Conservation (phyloP, 1,284 basidiomycete species). For the Peniophora sp. region DNA sequence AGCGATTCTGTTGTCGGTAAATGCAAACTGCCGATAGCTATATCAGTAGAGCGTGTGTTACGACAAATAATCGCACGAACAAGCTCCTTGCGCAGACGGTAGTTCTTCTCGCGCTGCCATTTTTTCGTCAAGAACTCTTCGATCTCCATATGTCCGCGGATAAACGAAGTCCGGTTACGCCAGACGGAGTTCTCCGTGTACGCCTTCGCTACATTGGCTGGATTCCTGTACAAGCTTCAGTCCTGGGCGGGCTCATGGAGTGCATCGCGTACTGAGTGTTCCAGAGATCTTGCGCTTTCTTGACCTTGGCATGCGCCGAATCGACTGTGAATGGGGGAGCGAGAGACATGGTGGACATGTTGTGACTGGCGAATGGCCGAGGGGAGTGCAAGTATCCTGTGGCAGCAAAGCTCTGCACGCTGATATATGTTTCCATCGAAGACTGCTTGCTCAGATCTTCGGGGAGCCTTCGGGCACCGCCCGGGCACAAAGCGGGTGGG, state of each 20-base stretch:
- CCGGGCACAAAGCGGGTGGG: not conserved
- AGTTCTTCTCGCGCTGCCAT: slow-evolving; percentile 40
- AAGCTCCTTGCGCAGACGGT: slow-evolving; percentile 18
- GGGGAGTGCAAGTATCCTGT: too few relatives aligned
- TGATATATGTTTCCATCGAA: too few relatives aligned
- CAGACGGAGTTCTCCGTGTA: slow-evolving; percentile 52
- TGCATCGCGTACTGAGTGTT: slow-evolving; percentile 16
- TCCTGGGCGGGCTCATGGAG: too few relatives aligned
- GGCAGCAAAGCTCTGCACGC: too few relatives aligned
- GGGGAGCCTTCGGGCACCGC: not conserved
- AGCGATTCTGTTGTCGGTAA: slow-evolving; percentile 49
- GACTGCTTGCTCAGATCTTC: not conserved
- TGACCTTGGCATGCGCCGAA: slow-evolving; percentile 26
- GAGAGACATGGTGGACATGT: not conserved
- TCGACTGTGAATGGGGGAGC: slow-evolving; percentile 24
- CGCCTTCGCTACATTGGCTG: slow-evolving; percentile 29
- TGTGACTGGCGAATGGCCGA: too few relatives aligned
- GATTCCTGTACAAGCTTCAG: too few relatives aligned
- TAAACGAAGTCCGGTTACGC: slow-evolving; percentile 52
- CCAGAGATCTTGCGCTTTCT: slow-evolving; percentile 26
- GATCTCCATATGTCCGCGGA: slow-evolving; percentile 39
- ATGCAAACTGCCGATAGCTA: slow-evolving; percentile 52
- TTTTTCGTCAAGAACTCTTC: slow-evolving; percentile 44
- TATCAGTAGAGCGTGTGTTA: slow-evolving; percentile 20
- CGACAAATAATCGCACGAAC: not conserved